These are phyloP conservation scores for Pyrus bretschneideri DNA, from an alignment of 306 rosid species.

Conservation along the genomic window DNA sequence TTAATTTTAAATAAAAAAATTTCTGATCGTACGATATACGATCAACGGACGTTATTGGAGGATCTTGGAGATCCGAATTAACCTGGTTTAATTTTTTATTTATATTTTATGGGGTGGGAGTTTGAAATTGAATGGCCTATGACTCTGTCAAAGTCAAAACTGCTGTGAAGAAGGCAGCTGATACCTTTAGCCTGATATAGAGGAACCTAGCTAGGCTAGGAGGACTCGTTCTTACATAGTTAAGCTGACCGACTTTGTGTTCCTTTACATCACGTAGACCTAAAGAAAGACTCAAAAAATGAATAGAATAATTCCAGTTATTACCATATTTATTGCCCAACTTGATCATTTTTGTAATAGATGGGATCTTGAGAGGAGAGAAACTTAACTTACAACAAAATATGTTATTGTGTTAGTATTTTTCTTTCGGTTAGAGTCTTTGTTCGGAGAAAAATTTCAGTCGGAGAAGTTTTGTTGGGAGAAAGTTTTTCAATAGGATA, in stretches of 20 bases:
- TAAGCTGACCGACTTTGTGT: background rate
- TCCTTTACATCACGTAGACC: background rate
- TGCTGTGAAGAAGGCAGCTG: background rate
- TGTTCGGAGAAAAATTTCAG: no score
- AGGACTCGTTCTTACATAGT: conserved; percentile 4
- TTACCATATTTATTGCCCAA: no score
- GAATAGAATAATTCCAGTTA: background rate
- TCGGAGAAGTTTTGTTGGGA: no score
- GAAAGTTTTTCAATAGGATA: no score
- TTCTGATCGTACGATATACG: fast-evolving
- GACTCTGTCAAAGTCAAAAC: background rate
- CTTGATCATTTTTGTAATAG: no score
- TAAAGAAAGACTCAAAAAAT: background rate
- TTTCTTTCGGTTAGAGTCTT: no score
- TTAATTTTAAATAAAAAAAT: no score
- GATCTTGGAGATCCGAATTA: no score
- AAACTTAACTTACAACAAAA: no score
- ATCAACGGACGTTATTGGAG: no score
- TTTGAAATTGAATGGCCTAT: background rate
- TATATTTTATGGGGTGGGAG: background rate
- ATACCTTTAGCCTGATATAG: background rate
- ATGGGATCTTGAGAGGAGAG: no score
- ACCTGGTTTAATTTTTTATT: background rate
- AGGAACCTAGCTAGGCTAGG: background rate
- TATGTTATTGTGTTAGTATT: no score